phyloP scores from a whole-genome alignment of 352 stramenopile species.

The Globisporangium canariense region DNA sequence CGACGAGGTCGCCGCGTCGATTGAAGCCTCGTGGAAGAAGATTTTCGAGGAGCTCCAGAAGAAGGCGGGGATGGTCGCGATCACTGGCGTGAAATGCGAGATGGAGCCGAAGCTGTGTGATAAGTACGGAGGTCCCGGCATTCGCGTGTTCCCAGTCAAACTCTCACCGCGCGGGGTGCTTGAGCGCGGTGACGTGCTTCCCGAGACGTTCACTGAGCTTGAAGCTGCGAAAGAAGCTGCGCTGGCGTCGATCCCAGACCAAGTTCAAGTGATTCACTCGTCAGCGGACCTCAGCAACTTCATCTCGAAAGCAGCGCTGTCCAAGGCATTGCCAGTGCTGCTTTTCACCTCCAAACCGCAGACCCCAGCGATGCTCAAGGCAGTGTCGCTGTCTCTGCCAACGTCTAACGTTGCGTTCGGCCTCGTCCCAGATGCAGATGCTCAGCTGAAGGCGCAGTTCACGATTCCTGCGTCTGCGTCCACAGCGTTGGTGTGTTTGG shows the following conservation, averaged over 20 bases:
- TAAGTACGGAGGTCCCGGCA: slow-evolving; percentile 39
- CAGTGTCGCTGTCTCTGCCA: slow-evolving; percentile 56
- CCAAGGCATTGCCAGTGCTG: slow-evolving; percentile 49
- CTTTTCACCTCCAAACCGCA: slow-evolving; percentile 57
- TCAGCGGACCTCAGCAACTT: slow-evolving; percentile 57
- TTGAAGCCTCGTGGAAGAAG: slow-evolving; percentile 46
- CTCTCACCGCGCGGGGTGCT: slow-evolving; percentile 25
- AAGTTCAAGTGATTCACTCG: slow-evolving; percentile 40
- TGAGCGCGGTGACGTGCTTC: slow-evolving; percentile 35
- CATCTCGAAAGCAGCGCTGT: slow-evolving; percentile 31
- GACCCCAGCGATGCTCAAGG: slow-evolving; percentile 54
- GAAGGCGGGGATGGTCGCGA: slow-evolving; percentile 55
- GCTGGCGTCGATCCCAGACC: slow-evolving; percentile 48
- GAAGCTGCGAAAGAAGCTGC: slow-evolving; percentile 43
- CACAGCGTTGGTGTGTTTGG: slow-evolving; percentile 41
- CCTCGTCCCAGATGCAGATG: slow-evolving; percentile 48
- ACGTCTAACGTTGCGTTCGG: slow-evolving; percentile 49
- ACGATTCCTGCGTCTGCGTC: slow-evolving; percentile 32
- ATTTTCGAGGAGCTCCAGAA: slow-evolving; percentile 44
- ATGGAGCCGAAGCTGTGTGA: slow-evolving; percentile 47
- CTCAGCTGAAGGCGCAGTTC: slow-evolving; percentile 66
- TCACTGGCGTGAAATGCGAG: slow-evolving; percentile 52
- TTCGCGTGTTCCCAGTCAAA: slow-evolving; percentile 51
- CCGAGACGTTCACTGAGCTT: slow-evolving; percentile 39
- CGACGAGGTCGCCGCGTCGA: slow-evolving; percentile 27